These are phyloP conservation scores for Colletotrichum sp. DNA, from an alignment of 2,329 filamentous ascomycete species.

Conservation along the genomic window DNA sequence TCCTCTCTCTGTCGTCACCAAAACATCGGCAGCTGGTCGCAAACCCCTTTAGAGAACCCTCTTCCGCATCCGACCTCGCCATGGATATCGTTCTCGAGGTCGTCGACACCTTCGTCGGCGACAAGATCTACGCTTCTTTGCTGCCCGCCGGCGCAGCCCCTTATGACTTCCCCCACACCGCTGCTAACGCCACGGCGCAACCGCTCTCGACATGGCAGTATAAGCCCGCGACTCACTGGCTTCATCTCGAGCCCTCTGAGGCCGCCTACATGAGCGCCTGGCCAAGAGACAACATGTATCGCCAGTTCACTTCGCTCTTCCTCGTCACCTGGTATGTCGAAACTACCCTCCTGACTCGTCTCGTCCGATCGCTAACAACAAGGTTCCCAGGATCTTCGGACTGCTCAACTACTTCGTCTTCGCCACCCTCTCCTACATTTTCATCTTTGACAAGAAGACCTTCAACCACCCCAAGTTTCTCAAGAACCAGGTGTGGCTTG, in stretches of 20 bases:
- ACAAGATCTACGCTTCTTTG: slow-evolving; percentile 76
- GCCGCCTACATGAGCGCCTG: slow-evolving; percentile 82
- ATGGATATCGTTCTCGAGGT: slow-evolving; percentile 96
- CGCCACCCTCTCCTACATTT: slow-evolving; percentile 81
- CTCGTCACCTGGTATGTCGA: slow-evolving; percentile 80
- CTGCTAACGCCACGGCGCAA: slow-evolving; percentile 60
- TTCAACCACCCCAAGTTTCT: slow-evolving; percentile 92
- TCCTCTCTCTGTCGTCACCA: neutral
- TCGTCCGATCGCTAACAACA: neutral
- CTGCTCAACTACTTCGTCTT: slow-evolving; percentile 84
- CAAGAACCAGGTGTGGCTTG: slow-evolving; percentile 87
- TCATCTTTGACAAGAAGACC: slow-evolving; percentile 91
- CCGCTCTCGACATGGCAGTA: slow-evolving; percentile 70
- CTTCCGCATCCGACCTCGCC: slow-evolving; percentile 32
- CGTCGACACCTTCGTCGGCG: slow-evolving; percentile 81
- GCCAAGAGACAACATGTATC: slow-evolving; percentile 77
- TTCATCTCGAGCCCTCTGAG: slow-evolving; percentile 72
- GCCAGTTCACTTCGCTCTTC: slow-evolving; percentile 79
- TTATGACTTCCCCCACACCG: slow-evolving; percentile 55
- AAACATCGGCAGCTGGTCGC: neutral
- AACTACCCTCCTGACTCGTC: neutral
- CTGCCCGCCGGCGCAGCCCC: slow-evolving; percentile 65
- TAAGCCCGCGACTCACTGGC: slow-evolving; percentile 73
- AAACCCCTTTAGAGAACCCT: neutral
- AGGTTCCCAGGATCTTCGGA: slow-evolving; percentile 76